These are phyloP conservation scores for Globisporangium paroecandrum DNA, from an alignment of 352 stramenopile species.

Conservation along the genomic window DNA sequence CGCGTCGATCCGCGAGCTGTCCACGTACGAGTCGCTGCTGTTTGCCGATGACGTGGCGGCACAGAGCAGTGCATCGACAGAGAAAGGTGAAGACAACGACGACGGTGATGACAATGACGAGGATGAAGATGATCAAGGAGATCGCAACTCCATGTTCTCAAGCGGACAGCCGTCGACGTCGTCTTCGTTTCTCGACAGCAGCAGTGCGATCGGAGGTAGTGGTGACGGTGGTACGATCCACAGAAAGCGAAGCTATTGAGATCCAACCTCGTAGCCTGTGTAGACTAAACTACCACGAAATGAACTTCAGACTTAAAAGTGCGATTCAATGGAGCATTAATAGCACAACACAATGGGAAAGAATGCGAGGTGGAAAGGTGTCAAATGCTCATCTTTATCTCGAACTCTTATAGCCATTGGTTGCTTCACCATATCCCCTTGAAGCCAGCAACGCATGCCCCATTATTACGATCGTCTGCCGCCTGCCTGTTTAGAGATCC, in stretches of 20 bases:
- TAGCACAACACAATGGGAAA: no score
- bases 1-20: slow-evolving; percentile 20
- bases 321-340: no score
- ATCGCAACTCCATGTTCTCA: neutral
- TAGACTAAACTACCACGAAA: neutral
- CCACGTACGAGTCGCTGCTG: slow-evolving; percentile 17
- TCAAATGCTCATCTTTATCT: no score
- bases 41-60: slow-evolving; percentile 11
- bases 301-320: no score
- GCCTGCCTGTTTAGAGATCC: slow-evolving; percentile 43
- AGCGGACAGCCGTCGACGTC: neutral
- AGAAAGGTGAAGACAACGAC: slow-evolving; percentile 21
- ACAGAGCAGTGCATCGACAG: neutral
- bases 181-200: neutral
- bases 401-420: no score
- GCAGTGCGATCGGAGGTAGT: neutral
- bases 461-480: neutral
- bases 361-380: no score
- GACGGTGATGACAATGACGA: slow-evolving; percentile 18
- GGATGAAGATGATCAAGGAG: neutral
- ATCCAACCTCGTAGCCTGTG: neutral
- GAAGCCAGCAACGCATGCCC: neutral
- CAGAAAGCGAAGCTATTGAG: neutral
- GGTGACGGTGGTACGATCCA: neutral
- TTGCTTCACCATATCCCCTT: neutral